Percentiles rank a stretch among this genome's conserved stretches.
phyloP scores from a whole-genome alignment of 1,139 yeast species.

The Nadsonia commutata region DNA sequence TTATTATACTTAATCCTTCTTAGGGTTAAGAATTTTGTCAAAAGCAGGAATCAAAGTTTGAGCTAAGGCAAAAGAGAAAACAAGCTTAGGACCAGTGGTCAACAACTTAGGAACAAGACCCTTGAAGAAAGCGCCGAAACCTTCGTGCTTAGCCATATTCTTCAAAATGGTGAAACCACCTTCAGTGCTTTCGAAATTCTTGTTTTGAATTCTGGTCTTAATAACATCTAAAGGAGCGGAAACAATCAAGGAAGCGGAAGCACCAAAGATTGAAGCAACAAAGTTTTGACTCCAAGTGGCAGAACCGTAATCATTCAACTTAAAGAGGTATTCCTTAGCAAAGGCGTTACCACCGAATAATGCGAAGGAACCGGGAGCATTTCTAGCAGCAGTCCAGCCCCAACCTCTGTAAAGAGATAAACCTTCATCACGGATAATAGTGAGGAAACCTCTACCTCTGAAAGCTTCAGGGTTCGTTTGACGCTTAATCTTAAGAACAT shows the following conservation, averaged over 20 bases:
- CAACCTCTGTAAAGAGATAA: constrained; percentile 90
- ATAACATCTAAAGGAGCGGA: constrained; percentile 97
- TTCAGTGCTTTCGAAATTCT: constrained; percentile 90
- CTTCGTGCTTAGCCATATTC: constrained; percentile 82
- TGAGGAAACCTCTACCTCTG: constrained; percentile 90
- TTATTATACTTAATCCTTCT: constrained; percentile 6
- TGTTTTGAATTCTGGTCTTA: constrained; percentile 96
- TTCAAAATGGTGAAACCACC: constrained; percentile 83
- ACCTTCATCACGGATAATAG: constrained; percentile 81
- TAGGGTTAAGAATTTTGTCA: constrained; percentile 36
- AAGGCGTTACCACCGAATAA: constrained; percentile 97
- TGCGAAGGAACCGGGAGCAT: constrained; percentile 97
- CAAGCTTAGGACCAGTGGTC: constrained; percentile 97
- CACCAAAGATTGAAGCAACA: constrained; percentile 93
- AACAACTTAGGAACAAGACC: constrained; percentile 92
- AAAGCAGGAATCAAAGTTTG: constrained; percentile 93
- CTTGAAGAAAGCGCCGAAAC: constrained; percentile 76
- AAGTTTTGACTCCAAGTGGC: constrained; percentile 96
- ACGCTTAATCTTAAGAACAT: constrained; percentile 92
- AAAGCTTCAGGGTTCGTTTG: constrained; percentile 98
- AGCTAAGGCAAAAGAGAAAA: constrained; percentile 90
- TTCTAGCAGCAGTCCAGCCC: constrained; percentile 99
- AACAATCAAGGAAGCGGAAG: constrained; percentile 90
- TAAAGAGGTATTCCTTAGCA: constrained; percentile 90
- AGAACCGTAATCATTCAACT: constrained; percentile 66